These are phyloP conservation scores for Trypanosomatidae sp. DNA, from an alignment of 208 protist genomes.

Conservation along the genomic window DNA sequence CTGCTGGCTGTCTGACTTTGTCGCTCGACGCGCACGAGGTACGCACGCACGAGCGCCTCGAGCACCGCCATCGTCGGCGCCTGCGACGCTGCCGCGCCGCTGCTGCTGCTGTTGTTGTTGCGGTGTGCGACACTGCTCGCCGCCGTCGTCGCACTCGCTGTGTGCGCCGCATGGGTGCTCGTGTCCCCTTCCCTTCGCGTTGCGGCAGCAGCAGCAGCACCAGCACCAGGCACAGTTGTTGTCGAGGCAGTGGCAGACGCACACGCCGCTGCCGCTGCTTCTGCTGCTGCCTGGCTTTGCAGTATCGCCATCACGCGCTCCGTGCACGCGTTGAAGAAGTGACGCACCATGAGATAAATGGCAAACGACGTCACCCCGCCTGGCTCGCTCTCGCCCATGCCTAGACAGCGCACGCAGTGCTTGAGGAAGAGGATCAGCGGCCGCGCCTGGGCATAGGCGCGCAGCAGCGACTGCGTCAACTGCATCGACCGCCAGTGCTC, in stretches of 20 bases:
- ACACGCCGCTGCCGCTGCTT: slow-evolving; percentile 2
- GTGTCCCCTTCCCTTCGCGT: too few relatives aligned
- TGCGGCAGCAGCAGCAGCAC: not conserved
- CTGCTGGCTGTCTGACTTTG: too few relatives aligned
- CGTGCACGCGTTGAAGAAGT: slow-evolving; percentile 68
- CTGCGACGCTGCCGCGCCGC: too few relatives aligned
- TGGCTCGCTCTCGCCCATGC: slow-evolving; percentile 47
- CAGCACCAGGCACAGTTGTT: not conserved
- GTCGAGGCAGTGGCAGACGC: not conserved
- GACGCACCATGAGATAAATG: slow-evolving; percentile 73
- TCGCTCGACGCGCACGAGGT: too few relatives aligned
- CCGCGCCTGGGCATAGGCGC: slow-evolving; percentile 41
- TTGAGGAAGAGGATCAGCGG: slow-evolving; percentile 74
- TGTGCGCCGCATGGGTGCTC: too few relatives aligned
- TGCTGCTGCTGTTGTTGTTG: too few relatives aligned
- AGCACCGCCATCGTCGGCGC: too few relatives aligned
- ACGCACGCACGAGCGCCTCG: too few relatives aligned
- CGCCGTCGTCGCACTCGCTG: too few relatives aligned
- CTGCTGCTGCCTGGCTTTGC: not conserved
- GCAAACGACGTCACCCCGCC: slow-evolving; percentile 73
- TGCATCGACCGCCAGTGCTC: slow-evolving; percentile 80
- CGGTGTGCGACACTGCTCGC: too few relatives aligned
- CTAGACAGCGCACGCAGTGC: slow-evolving; percentile 48
- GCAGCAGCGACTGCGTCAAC: slow-evolving; percentile 43
- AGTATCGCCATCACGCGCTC: slow-evolving; percentile 18